Evolutionary conservation across 164 flowering plant genomes (phyloP), one percentile per base, ranked within the genome.

Genomic region (Aristolochia contorta): DNA sequence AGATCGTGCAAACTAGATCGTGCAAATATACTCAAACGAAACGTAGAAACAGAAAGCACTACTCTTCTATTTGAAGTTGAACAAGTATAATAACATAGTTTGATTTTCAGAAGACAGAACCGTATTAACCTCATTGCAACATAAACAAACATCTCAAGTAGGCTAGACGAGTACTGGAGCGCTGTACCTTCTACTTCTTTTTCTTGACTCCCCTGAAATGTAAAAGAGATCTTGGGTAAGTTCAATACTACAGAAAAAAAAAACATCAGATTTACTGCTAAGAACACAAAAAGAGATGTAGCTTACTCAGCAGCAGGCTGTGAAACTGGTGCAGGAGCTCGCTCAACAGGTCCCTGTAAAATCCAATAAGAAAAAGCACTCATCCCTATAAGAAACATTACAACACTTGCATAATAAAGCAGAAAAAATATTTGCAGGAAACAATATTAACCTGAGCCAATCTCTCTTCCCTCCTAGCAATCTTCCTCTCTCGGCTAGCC

Each of bases 401-500:
- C 5, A 8, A 8, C 4, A 12, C 15, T 57, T 25, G 9, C 12
- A 20, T 30, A n/a, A 1, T 1, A n/a, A 15, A 18, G 43, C 27
- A 15, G 18, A 27, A n/a, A 20, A n/a, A 3, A 16, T 27, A 18
- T 12, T 10, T 32, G 19, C 21, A 25, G 12, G 18, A 16, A 16
- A 3, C 6, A 60, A 4, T 21, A 60, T 55, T 63, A 9, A 63
- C 66, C 75, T 70, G 77, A 14, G 82, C 84, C 56, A 78, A 66
- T 32, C 84, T 74, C 62, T 80, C 84, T 54, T 79, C 83, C 69
- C 81, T 77, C 60, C 83, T 67, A 14, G 83, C 83, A 67, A 59
- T 46, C 54, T 66, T 66, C 64, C 64, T 59, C 41, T 59, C 69
- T 37, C 67, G 27, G 41, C 67, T 65, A 16, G 67, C 55, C 51